Evolutionary conservation across 805 yeast species (phyloP), one percentile per base, ranked within the genome.

Genomic region (Yarrowia hollandica): DNA sequence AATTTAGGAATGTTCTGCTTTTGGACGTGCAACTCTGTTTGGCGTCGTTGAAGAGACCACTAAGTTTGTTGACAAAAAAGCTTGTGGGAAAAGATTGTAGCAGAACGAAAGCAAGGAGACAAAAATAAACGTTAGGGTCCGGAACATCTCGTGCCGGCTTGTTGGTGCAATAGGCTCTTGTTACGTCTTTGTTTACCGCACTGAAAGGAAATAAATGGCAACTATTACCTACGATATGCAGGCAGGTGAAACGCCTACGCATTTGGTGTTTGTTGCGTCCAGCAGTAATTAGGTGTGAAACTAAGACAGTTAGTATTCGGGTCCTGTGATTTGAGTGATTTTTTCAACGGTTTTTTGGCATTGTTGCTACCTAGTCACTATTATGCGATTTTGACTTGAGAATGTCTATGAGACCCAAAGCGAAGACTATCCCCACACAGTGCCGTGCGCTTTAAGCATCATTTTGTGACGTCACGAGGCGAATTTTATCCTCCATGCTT

Each of bases 371-470:
- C n/a, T n/a, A n/a, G n/a, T n/a, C n/a, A n/a, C n/a, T n/a, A n/a
- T n/a, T n/a, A n/a, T n/a, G n/a, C n/a, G n/a, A n/a, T n/a, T n/a
- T n/a, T n/a, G n/a, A n/a, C n/a, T n/a, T n/a, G n/a, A n/a, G n/a
- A n/a, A n/a, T n/a, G n/a, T n/a, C n/a, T n/a, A n/a, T n/a, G n/a
- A n/a, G n/a, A n/a, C n/a, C n/a, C n/a, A n/a, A n/a, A 26, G 30
- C 30, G 12, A 26, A 10, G 30, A 12, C 10, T 25, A 39, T 16
- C 31, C 31, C 46, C 46, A 23, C 46, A 23, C 35, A 28, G 52
- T 44, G 52, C 33, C 52, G 35, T 30, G 52, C 35, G 23, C 35
- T 44, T 44, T 44, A 26, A 42, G 50, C 34, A 26, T 28, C 19
- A 10, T 15, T 16, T 15, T 33, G 14, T 44, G 46, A 39, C 46